Conservation (phyloP, 2,329 filamentous ascomycete species). For the Ustilaginoidea virens region DNA sequence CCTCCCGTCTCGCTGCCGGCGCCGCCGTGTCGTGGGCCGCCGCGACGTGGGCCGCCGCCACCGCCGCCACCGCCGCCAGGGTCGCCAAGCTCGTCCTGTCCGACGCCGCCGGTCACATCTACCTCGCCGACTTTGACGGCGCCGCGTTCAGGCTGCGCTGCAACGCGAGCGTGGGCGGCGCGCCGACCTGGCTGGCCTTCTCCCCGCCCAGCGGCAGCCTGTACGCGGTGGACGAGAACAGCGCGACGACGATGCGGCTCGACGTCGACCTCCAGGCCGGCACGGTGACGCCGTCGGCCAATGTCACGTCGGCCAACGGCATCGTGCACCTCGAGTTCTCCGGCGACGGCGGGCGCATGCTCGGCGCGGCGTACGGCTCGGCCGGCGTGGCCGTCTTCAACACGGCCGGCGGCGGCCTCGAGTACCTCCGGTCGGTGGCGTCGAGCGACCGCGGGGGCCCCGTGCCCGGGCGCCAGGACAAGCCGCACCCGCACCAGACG, state of each 20-base stretch:
- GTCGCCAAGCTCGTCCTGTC: constrained; percentile 21
- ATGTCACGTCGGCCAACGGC: constrained; percentile 22
- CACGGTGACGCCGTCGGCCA: constrained; percentile 11
- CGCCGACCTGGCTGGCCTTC: constrained; percentile 31
- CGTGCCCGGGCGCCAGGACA: constrained; percentile 16
- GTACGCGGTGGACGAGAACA: constrained; percentile 33
- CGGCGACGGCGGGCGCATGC: constrained; percentile 25
- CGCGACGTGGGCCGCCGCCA: too few species aligned
- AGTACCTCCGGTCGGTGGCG: constrained; percentile 22
- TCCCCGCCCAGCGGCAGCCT: constrained; percentile 21
- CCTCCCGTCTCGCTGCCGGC: neutral
- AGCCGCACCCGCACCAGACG: constrained; percentile 29
- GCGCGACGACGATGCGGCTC: constrained; percentile 23
- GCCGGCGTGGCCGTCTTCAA: constrained; percentile 31
- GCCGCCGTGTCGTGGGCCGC: too few species aligned
- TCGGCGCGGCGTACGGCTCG: constrained; percentile 26
- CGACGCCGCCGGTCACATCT: constrained; percentile 22
- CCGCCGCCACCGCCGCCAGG: neutral
- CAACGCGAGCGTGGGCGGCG: constrained; percentile 17
- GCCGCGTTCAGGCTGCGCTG: constrained; percentile 20
- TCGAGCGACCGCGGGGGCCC: constrained; percentile 19
- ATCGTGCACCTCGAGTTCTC: constrained; percentile 33
- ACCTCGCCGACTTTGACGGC: constrained; percentile 26
- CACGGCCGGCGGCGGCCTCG: constrained; percentile 18
- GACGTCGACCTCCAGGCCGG: constrained; percentile 17